Percentiles rank a stretch among this genome's conserved stretches.
phyloP scores from a whole-genome alignment of 331 rosid genomes.

The Quercus tomentella region DNA sequence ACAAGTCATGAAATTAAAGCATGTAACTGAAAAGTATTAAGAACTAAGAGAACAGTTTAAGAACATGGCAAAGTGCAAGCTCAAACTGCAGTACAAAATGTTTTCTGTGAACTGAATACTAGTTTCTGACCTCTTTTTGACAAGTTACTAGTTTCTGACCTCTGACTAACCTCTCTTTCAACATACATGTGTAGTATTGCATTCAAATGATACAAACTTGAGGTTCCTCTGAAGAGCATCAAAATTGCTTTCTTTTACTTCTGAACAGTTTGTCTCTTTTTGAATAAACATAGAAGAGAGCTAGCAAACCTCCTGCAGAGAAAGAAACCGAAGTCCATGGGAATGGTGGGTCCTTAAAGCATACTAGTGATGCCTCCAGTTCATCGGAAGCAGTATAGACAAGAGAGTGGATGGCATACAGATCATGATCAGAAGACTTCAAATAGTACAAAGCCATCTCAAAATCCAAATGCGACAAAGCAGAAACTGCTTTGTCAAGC shows the following conservation, averaged over 20 bases:
- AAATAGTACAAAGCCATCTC: constrained; percentile 79
- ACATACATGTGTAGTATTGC: constrained; percentile 42
- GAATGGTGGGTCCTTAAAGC: constrained; percentile 90
- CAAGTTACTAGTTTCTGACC: constrained; percentile 11
- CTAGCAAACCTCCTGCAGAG: constrained; percentile 41
- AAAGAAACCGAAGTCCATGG: constrained; percentile 67
- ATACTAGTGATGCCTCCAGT: constrained; percentile 78
- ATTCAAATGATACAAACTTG: constrained; percentile 47
- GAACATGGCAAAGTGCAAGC: constrained; percentile 15
- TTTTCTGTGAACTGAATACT: constrained; percentile 30
- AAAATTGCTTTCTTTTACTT: constrained; percentile 92
- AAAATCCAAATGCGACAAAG: constrained; percentile 77
- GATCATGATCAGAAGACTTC: constrained; percentile 88
- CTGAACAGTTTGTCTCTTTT: constrained; percentile 66
- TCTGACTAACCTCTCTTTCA: constrained; percentile 43
- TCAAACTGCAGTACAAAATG: constrained; percentile 7
- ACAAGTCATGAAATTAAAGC: constrained; percentile 10
- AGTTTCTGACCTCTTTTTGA: constrained; percentile 19
- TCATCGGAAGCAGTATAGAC: constrained; percentile 78
- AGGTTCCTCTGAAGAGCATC: constrained; percentile 37
- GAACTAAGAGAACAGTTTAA: neutral
- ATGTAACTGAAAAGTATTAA: neutral
- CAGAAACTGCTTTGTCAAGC: constrained; percentile 86
- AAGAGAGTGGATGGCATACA: constrained; percentile 76
- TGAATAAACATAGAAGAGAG: constrained; percentile 59